Conservation (phyloP, 192 early-diverging fungal genomes). For the Entomortierella chlamydospora region DNA sequence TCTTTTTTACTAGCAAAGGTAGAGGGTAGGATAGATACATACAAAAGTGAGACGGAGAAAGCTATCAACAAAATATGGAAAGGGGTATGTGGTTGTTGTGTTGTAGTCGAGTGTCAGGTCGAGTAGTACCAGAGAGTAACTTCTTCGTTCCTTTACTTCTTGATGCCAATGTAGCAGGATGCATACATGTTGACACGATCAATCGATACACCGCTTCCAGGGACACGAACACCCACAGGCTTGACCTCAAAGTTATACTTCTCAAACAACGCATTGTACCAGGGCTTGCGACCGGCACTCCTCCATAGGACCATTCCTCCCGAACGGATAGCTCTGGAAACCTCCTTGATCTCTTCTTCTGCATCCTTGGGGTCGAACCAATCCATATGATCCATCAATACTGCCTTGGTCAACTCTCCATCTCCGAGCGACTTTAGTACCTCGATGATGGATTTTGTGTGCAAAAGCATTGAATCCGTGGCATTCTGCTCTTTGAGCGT, state of each 20-base stretch:
- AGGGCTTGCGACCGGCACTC: slow-evolving; percentile 81
- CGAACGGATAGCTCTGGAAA: slow-evolving; percentile 65
- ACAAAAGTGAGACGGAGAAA: slow-evolving; percentile 6
- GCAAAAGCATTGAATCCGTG: slow-evolving; percentile 76
- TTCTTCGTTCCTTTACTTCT: slow-evolving; percentile 26
- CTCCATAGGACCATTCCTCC: slow-evolving; percentile 86
- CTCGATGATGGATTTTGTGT: slow-evolving; percentile 84
- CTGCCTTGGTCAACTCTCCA: slow-evolving; percentile 77
- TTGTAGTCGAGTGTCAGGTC: neutral
- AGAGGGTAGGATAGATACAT: neutral
- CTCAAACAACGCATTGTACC: slow-evolving; percentile 85
- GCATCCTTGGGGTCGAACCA: slow-evolving; percentile 81
- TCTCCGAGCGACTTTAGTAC: slow-evolving; percentile 68
- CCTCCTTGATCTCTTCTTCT: slow-evolving; percentile 74
- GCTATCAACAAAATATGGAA: too few relatives aligned
- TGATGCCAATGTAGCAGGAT: slow-evolving; percentile 70
- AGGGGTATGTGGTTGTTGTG: neutral
- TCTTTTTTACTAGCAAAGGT: too few relatives aligned
- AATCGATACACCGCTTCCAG: slow-evolving; percentile 69
- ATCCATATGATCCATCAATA: slow-evolving; percentile 92
- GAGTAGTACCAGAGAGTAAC: neutral
- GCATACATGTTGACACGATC: slow-evolving; percentile 92
- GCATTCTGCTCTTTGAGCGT: slow-evolving; percentile 61
- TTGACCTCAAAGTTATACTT: slow-evolving; percentile 75
- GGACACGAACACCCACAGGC: slow-evolving; percentile 75